Base-by-base conservation (phyloP, 78 protist genomes). In the Guillardia theta region DNA sequence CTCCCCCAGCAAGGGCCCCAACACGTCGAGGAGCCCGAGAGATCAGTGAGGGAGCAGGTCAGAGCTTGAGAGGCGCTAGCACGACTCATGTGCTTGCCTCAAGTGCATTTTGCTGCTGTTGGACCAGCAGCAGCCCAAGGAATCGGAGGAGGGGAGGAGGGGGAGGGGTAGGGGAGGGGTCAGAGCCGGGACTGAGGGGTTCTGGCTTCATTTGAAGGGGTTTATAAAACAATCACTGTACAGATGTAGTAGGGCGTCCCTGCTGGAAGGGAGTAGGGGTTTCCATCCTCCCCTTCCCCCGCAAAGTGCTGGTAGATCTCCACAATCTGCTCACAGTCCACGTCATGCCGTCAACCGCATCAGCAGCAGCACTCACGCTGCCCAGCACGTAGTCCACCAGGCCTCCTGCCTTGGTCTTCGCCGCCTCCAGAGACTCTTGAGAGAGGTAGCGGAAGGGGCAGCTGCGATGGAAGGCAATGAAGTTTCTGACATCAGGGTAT, bases 381-480 rank as follows among this genome's bases (percentile, higher is more conserved):
- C 70, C 70, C 39, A 58, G 70, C 27, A 58, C 70, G 70, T 58
- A 58, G 39, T 58, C 70, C 27, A 58, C 70, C 27, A 30, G 27
- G 27, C 70, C 70, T 9, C 70, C 70, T 0, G 70, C 70, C 3
- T 24, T 30, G 27, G 21, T 30, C 70, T 58, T 24, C 70, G 70
- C 70, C 39, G 70, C 70, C 39, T 24, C 21, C 4, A 58, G 70
- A 24, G 70, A 58, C 6, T 58, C 70, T 30, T 24, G 70, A 24
- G 70, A 58, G 70, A 58, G 70, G 70, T 27, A 58, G 70, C 70
- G 70, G 70, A 58, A 58, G 70, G 70, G 70, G 27, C 70, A 58
- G 39, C 70, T 30, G 21, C 27, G 21, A 30, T 58, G 21, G 70
- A 58, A 58, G 1, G 70, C 70, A 30, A 58, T 58, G 70, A 58